Conservation (phyloP, 305 asterid species). For the Fraxinus xanthoxyloides region DNA sequence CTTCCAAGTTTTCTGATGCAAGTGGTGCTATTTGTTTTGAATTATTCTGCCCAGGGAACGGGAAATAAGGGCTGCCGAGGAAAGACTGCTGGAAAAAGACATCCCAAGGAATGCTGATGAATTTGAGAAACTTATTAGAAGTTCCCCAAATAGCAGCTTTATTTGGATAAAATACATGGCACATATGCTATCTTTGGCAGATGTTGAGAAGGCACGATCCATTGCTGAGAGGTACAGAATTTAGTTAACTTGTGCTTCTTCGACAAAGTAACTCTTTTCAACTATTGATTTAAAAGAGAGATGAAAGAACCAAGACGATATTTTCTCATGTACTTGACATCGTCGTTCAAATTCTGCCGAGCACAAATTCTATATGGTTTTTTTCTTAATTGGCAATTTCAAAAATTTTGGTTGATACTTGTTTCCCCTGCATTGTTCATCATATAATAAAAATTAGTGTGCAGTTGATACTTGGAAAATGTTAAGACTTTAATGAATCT, state of each 20-base stretch:
- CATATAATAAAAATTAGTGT: not conserved
- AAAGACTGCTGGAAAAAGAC: slow-evolving; percentile 75
- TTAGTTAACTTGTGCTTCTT: not conserved
- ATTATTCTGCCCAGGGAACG: slow-evolving; percentile 57
- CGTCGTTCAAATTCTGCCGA: not conserved
- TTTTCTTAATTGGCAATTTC: not conserved
- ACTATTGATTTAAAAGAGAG: not conserved
- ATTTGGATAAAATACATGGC: slow-evolving; percentile 95
- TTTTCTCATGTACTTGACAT: not conserved
- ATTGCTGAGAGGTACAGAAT: slow-evolving; percentile 79
- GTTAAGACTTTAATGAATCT: not conserved
- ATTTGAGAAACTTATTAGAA: slow-evolving; percentile 78
- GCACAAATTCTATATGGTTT: not conserved
- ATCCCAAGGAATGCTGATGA: slow-evolving; percentile 78
- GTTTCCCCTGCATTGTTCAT: not conserved
- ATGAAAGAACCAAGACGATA: not conserved
- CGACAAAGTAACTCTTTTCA: not conserved
- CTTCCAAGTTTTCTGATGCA: slow-evolving; percentile 10
- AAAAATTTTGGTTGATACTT: not conserved
- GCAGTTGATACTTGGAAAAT: not conserved
- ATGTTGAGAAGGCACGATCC: slow-evolving; percentile 85
- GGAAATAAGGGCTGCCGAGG: slow-evolving; percentile 94
- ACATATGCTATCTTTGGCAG: slow-evolving; percentile 72
- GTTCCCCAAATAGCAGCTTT: slow-evolving; percentile 88
- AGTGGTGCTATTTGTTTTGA: slow-evolving; percentile 1